Percentiles rank a stretch among this genome's conserved stretches.
Evolutionary conservation across 1,284 basidiomycete genomes (phyloP).

Genomic region (Melampsora occidentalis): DNA sequence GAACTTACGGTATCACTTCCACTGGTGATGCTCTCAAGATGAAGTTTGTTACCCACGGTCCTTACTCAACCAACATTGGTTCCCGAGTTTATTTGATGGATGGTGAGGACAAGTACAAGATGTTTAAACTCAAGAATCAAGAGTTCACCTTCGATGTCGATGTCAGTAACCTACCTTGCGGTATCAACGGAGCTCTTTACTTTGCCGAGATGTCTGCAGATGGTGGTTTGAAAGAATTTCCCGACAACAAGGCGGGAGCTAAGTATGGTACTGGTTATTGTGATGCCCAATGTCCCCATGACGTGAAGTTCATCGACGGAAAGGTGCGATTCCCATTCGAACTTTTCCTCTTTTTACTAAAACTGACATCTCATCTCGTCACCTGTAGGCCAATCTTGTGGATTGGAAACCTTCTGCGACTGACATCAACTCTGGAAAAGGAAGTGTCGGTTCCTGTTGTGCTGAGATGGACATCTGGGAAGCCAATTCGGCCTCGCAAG

Average conservation of each 20-base stretch:
- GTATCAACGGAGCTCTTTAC: constrained; percentile 55
- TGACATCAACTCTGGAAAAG: constrained; percentile 54
- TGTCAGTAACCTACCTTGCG: constrained; percentile 39
- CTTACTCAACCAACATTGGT: background rate
- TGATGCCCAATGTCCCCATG: constrained; percentile 55
- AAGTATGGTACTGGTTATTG: constrained; percentile 51
- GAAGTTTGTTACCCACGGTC: constrained; percentile 6
- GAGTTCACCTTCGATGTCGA: constrained; percentile 36
- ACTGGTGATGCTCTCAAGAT: constrained; percentile 9
- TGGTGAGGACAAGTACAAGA: constrained; percentile 11
- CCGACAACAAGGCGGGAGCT: constrained; percentile 15
- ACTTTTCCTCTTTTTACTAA: background rate
- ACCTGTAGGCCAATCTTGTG: constrained; percentile 53
- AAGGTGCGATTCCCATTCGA: constrained; percentile 53
- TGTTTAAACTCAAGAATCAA: constrained; percentile 32
- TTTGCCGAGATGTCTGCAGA: constrained; percentile 52
- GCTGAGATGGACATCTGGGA: constrained; percentile 58
- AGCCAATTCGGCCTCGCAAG: constrained; percentile 26
- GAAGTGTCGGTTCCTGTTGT: constrained; percentile 58
- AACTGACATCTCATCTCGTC: constrained; percentile 49
- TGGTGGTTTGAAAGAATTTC: constrained; percentile 46
- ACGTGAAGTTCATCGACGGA: constrained; percentile 63
- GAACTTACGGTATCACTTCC: constrained; percentile 12
- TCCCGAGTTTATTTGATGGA: constrained; percentile 4
- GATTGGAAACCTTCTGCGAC: constrained; percentile 48